These are phyloP conservation scores for Coemansia sp. DNA, from an alignment of 371 early-diverging fungal genomes.

Conservation along the genomic window DNA sequence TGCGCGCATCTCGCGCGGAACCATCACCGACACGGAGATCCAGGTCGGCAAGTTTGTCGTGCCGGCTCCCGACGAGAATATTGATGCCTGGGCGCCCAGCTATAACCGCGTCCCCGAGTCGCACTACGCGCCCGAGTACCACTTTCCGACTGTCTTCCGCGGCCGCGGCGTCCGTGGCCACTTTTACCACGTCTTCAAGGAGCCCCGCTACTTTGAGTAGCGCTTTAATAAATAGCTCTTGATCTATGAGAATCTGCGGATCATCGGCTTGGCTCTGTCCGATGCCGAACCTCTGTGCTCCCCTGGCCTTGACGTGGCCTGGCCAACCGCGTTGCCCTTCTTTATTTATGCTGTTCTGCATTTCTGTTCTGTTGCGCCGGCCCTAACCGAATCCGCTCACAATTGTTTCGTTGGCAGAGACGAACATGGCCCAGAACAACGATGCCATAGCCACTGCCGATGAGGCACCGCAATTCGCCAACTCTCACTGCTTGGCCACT, in stretches of 20 bases:
- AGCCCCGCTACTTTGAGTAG: slow-evolving; percentile 61
- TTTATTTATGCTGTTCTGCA: too few species aligned
- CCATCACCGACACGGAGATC: slow-evolving; percentile 84
- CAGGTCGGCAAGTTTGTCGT: slow-evolving; percentile 80
- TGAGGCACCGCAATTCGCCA: not conserved
- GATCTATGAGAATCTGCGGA: too few species aligned
- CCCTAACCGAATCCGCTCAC: too few species aligned
- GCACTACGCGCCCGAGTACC: slow-evolving; percentile 56
- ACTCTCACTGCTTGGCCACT: not conserved
- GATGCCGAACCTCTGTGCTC: too few species aligned
- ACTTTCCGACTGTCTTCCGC: slow-evolving; percentile 71
- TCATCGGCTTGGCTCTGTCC: too few species aligned
- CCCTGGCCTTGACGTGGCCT: too few species aligned
- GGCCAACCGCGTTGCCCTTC: too few species aligned
- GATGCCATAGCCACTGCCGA: not conserved
- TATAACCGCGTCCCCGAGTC: slow-evolving; percentile 60
- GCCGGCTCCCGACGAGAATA: slow-evolving; percentile 52
- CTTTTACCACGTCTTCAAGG: slow-evolving; percentile 76
- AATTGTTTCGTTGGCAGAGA: too few species aligned
- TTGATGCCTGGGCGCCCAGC: slow-evolving; percentile 57
- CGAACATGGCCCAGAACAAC: slow-evolving; percentile 1
- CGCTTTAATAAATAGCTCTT: not conserved
- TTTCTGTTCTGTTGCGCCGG: too few species aligned
- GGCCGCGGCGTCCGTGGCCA: slow-evolving; percentile 72
- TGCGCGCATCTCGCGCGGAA: slow-evolving; percentile 76